These are phyloP conservation scores for Cyberlindnera xylosilytica DNA, from an alignment of 805 yeast species.

Conservation along the genomic window DNA sequence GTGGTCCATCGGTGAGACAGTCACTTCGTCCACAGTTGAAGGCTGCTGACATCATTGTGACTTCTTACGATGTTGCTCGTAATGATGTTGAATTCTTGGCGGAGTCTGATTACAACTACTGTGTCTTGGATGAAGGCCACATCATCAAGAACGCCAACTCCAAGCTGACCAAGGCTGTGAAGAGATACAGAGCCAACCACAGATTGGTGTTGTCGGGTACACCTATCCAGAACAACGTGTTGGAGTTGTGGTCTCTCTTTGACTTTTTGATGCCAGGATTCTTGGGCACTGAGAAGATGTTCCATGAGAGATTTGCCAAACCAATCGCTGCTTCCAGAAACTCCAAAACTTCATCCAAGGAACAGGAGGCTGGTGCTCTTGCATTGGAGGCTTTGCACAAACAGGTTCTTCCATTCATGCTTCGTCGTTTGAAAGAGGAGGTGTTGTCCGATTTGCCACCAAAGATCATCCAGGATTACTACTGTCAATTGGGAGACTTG, in stretches of 20 bases:
- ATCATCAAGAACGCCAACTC: constrained; percentile 90
- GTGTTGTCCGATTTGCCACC: constrained; percentile 96
- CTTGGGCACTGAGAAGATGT: constrained; percentile 88
- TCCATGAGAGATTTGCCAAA: constrained; percentile 94
- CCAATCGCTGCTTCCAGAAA: constrained; percentile 94
- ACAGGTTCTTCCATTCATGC: constrained; percentile 93
- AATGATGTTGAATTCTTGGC: constrained; percentile 74
- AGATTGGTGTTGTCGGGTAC: constrained; percentile 92
- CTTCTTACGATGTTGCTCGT: constrained; percentile 94
- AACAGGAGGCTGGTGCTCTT: constrained; percentile 94
- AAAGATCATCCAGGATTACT: constrained; percentile 95
- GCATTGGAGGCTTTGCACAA: constrained; percentile 95
- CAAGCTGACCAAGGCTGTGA: constrained; percentile 85
- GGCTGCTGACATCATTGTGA: constrained; percentile 79
- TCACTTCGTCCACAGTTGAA: constrained; percentile 48
- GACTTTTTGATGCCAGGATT: constrained; percentile 99
- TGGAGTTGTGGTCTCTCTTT: constrained; percentile 96
- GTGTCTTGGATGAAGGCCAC: constrained; percentile 97
- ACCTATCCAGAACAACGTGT: constrained; percentile 95
- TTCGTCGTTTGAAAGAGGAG: constrained; percentile 93
- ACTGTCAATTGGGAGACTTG: constrained; percentile 89
- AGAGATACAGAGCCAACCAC: constrained; percentile 79
- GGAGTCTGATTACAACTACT: constrained; percentile 75
- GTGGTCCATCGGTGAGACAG: constrained; percentile 76
- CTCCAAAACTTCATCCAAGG: constrained; percentile 83